Percentiles rank a stretch among this genome's conserved stretches.
phyloP scores from a whole-genome alignment of 495 filamentous ascomycete genomes.

The Friedmanniomyces simplex region DNA sequence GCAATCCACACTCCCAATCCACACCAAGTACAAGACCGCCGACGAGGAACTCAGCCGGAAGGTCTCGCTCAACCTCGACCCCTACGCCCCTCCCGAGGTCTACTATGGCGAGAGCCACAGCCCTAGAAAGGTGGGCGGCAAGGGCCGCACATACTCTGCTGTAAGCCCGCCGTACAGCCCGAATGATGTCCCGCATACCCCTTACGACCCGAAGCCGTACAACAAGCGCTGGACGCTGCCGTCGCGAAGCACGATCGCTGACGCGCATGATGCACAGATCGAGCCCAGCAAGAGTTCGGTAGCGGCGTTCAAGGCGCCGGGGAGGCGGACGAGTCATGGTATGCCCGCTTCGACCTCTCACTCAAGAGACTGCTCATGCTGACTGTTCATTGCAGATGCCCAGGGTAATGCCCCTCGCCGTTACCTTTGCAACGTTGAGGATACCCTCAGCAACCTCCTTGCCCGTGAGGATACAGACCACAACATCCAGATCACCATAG shows the following conservation, averaged over 20 bases:
- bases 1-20: constrained; percentile 13
- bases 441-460: constrained; percentile 59
- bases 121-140: constrained; percentile 26
- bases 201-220: background rate
- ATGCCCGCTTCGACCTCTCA: background rate
- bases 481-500: constrained; percentile 93
- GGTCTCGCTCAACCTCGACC: constrained; percentile 28
- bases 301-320: constrained; percentile 1
- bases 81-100: constrained; percentile 35
- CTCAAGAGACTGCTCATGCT: background rate
- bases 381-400: constrained; percentile 37
- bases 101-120: constrained; percentile 38
- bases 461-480: constrained; percentile 79
- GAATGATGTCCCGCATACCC: background rate
- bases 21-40: background rate
- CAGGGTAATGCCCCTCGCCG: constrained; percentile 44
- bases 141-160: constrained; percentile 37
- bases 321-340: constrained; percentile 22
- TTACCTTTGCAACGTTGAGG: constrained; percentile 68
- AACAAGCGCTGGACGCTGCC: background rate
- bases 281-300: background rate
- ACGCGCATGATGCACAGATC: constrained; percentile 3
- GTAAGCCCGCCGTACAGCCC: constrained; percentile 22
- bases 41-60: constrained; percentile 1
- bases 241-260: background rate